A percentile compares a stretch with the other conserved stretches of the same genome.
phyloP scores from a whole-genome alignment of 768 basidiomycete genomes.

The Astraeus odoratus region DNA sequence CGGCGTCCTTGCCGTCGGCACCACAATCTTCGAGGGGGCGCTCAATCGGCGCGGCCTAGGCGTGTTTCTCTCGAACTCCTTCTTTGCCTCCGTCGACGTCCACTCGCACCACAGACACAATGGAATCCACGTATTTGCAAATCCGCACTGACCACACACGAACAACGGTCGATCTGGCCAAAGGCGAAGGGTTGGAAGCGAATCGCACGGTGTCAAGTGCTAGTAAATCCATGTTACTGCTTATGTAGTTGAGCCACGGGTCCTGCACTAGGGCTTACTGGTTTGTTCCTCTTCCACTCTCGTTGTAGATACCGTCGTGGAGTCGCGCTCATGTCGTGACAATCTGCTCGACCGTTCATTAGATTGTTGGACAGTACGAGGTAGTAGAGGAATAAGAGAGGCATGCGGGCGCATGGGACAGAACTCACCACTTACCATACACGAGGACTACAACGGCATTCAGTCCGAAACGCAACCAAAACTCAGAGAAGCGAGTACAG shows the following conservation, averaged over 20 bases:
- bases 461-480: slow-evolving; percentile 23
- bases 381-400: background rate
- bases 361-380: slow-evolving; percentile 1
- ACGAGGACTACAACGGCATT: slow-evolving; percentile 26
- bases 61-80: slow-evolving; percentile 32
- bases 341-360: slow-evolving; percentile 13
- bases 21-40: slow-evolving; percentile 16
- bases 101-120: slow-evolving; percentile 48
- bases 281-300: slow-evolving; percentile 38
- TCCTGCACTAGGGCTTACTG: slow-evolving; percentile 20
- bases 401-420: slow-evolving; percentile 2
- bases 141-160: slow-evolving; percentile 41
- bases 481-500: slow-evolving; percentile 13
- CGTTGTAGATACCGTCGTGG: slow-evolving; percentile 31
- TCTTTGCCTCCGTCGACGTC: slow-evolving; percentile 36
- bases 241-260: slow-evolving; percentile 8
- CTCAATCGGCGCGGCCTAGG: slow-evolving; percentile 30
- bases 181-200: slow-evolving; percentile 39
- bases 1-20: slow-evolving; percentile 9
- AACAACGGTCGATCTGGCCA: slow-evolving; percentile 37
- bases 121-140: slow-evolving; percentile 40
- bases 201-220: slow-evolving; percentile 40
- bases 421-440: slow-evolving; percentile 11
- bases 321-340: slow-evolving; percentile 15
- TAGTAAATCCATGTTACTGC: slow-evolving; percentile 15